Evolutionary conservation across 2,329 filamentous ascomycete genomes (phyloP), one percentile per base, ranked within the genome.

Genomic region (Monosporascus sp.): DNA sequence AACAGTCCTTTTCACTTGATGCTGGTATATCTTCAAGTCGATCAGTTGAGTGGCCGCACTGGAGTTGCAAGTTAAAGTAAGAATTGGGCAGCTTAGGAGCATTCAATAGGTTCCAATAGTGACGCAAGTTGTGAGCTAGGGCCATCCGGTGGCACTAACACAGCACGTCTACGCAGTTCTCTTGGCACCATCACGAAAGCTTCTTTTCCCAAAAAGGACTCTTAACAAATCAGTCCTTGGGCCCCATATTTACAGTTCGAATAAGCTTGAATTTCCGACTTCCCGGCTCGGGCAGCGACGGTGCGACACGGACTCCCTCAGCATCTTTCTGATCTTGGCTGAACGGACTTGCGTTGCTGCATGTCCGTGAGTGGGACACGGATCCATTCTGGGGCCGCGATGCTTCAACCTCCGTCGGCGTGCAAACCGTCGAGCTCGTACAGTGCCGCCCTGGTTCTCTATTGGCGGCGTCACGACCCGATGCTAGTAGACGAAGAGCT

Each of bases 401-500:
- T 20, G 20, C 39, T 20, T 18, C 18, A 20, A 24, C n/a, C 18
- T 43, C n/a, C 9, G 9, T 41, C 17, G 38, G 48, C 9, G n/a
- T 9, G 24, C 18, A 11, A 37, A 24, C 48, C 36, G 20, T 50
- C 36, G 22, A 50, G 49, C 38, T 50, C 49, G 24, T 31, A 48
- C 11, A 48, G 22, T 15, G 25, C 49, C 17, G 38, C n/a, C n/a
- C 7, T 18, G 3, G 22, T 9, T 39, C 38, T 17, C 50, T 31
- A 20, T 7, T 31, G 35, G 9, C 17, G 18, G 51, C 22, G 27
- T 49, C 38, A 41, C 46, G 24, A 5, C 46, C 22, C 48, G 51
- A 14, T 53, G 49, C 31, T 54, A 50, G 39, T 58, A 57, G 22
- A 54, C 51, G 25, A 55, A 60, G 15, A 60, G 25, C 46, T 56